Evolutionary conservation across 306 rosid species (phyloP).

Genomic region (Gleditsia sinensis): DNA sequence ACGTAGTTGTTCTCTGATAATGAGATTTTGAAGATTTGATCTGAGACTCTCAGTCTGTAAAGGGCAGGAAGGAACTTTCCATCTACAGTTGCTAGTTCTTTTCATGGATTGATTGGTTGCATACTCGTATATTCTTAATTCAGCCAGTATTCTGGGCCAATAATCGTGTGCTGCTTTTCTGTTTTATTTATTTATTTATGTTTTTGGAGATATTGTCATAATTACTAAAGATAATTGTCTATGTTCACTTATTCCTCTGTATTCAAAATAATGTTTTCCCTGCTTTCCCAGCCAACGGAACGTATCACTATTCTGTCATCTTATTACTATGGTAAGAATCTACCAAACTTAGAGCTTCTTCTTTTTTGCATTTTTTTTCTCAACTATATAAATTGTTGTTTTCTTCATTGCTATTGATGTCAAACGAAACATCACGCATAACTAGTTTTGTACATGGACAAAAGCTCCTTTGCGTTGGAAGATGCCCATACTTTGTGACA

Average conservation of each 20-base stretch:
- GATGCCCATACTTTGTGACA: not conserved
- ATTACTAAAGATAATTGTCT: slow-evolving; percentile 21
- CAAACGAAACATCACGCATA: not conserved
- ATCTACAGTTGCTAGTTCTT: not conserved
- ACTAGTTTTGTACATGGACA: not conserved
- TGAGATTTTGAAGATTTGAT: not conserved
- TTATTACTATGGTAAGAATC: slow-evolving; percentile 83
- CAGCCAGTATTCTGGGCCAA: slow-evolving; percentile 5
- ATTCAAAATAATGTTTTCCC: slow-evolving; percentile 21
- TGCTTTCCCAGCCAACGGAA: slow-evolving; percentile 70
- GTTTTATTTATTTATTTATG: not conserved
- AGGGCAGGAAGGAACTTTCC: not conserved
- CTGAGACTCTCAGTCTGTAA: not conserved
- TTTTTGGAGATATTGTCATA: slow-evolving; percentile 2
- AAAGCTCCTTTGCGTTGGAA: not conserved
- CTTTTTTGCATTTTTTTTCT: not conserved
- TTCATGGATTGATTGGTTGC: slow-evolving; percentile 10
- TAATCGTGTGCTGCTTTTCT: slow-evolving; percentile 5
- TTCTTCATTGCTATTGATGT: not conserved
- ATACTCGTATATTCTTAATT: slow-evolving; percentile 14
- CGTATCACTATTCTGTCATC: slow-evolving; percentile 87
- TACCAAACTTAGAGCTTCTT: not conserved
- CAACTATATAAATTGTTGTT: not conserved
- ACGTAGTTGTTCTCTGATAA: not conserved
- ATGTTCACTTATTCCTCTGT: not conserved